Percentiles rank a stretch among this genome's conserved stretches.
These are phyloP conservation scores for Trapa incisa DNA, from an alignment of 345 rosid genomes.

Conservation along the genomic window DNA sequence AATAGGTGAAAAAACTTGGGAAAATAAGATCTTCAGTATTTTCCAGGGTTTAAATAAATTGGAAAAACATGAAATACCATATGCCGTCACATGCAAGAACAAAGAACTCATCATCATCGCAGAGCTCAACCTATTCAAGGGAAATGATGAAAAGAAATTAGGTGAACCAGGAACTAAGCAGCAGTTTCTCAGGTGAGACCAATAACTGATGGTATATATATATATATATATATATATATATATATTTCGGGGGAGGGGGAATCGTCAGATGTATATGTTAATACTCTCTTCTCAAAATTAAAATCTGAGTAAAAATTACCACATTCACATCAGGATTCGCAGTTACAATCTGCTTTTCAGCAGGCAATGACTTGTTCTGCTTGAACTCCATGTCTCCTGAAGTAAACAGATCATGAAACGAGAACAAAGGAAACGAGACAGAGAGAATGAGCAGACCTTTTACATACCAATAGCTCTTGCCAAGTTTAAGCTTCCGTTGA, in stretches of 20 bases:
- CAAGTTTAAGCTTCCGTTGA: slow-evolving; percentile 95
- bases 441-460: background rate
- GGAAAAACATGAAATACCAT: slow-evolving; percentile 36
- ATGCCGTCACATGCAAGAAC: slow-evolving; percentile 96
- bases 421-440: background rate
- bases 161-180: background rate
- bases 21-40: background rate
- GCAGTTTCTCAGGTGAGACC: background rate
- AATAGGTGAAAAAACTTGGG: background rate
- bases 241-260: too few relatives aligned
- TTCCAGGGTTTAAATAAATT: background rate
- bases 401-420: background rate
- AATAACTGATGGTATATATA: background rate
- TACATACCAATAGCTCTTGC: slow-evolving; percentile 85
- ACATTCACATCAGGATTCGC: slow-evolving; percentile 80
- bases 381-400: slow-evolving; percentile 93
- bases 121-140: slow-evolving; percentile 64
- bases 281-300: background rate
- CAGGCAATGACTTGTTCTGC: slow-evolving; percentile 68
- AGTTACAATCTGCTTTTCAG: slow-evolving; percentile 75
- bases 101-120: slow-evolving; percentile 83
- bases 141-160: slow-evolving; percentile 2
- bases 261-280: background rate
- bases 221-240: too few relatives aligned
- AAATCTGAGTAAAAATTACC: slow-evolving; percentile 14